Base-by-base conservation (phyloP, 148 eudicot genomes). In the Spergularia bocconei region DNA sequence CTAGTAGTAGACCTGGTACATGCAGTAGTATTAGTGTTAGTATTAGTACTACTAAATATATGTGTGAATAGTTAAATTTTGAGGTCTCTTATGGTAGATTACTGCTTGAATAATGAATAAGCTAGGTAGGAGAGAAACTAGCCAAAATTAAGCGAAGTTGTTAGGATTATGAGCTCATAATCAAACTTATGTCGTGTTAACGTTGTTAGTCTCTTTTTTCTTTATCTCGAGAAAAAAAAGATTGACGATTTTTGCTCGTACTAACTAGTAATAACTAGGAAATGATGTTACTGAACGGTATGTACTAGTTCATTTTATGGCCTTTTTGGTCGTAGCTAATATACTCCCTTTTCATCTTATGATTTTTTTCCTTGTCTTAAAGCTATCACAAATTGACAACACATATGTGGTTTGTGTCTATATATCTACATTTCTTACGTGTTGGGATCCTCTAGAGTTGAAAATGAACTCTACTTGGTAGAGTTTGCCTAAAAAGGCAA, bases 41-140 rank as follows among this genome's bases (percentile, higher is more conserved):
- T 72, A 70, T 69, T 69, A 52, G 59, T 52, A 69, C 72, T 69
- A 23, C 72, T 69, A 53, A 29, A 74, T 64, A 64, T 67, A 29
- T 47, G 57, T 78, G 81, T 78, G 77, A 64, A 66, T 72, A 78
- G 65, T 25, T 54, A 20, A 23, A 55, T 78, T 53, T n/a, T 63
- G 39, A 70, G 71, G 71, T 55, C 69, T 65, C 57, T 72, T 13
- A 48, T n/a, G 52, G 41, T 78, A 72, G 10, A 25, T 57, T 57
- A 64, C 48, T 56, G 51, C 19, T 56, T 78, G 17, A 65, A 72
- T 72, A 78, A 72, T 78, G 17, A 65, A 72, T 72, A 78, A 72
- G 19, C 16, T 53, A 70, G 71, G 63, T 29, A 20, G 15, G 17
- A 71, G 52, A 9, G 2, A 20, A 59, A 20, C 13, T 58, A 76